phyloP scores from a whole-genome alignment of 1,284 basidiomycete species.

The Phenoliferia sp. region DNA sequence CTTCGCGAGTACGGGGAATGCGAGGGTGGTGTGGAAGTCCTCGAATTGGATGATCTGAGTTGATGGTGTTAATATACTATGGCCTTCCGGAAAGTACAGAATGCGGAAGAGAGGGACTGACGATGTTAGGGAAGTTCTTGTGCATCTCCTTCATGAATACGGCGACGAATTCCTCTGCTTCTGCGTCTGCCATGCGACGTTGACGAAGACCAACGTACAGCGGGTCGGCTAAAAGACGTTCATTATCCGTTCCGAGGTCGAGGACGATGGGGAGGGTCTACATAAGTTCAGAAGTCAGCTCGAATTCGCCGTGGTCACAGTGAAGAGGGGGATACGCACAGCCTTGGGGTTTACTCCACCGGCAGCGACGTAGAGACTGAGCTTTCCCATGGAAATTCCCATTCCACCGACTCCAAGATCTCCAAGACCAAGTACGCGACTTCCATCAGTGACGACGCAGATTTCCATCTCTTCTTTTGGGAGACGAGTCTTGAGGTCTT shows the following conservation, averaged over 20 bases:
- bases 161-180: conserved; percentile 70
- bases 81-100: too few species aligned
- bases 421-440: conserved; percentile 85
- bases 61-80: too few species aligned
- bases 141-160: conserved; percentile 84
- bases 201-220: conserved; percentile 81
- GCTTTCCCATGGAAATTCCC: conserved; percentile 89
- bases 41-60: conserved; percentile 73
- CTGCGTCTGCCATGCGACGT: conserved; percentile 59
- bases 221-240: conserved; percentile 75
- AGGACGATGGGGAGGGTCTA: conserved; percentile 74
- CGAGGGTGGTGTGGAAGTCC: conserved; percentile 50
- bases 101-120: conserved; percentile 36
- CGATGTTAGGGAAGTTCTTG: conserved; percentile 63
- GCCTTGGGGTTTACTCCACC: conserved; percentile 74
- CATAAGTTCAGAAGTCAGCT: not conserved
- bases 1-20: conserved; percentile 71
- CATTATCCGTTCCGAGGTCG: conserved; percentile 83
- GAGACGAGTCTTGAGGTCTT: conserved; percentile 35
- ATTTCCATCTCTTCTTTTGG: conserved; percentile 37
- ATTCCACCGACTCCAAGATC: conserved; percentile 62
- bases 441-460: conserved; percentile 62
- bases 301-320: not conserved
- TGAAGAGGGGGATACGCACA: conserved; percentile 3
- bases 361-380: conserved; percentile 77